Evolutionary conservation across 1,284 basidiomycete genomes (phyloP), one percentile per base, ranked within the genome.

Genomic region (Cystobasidium pallidum): DNA sequence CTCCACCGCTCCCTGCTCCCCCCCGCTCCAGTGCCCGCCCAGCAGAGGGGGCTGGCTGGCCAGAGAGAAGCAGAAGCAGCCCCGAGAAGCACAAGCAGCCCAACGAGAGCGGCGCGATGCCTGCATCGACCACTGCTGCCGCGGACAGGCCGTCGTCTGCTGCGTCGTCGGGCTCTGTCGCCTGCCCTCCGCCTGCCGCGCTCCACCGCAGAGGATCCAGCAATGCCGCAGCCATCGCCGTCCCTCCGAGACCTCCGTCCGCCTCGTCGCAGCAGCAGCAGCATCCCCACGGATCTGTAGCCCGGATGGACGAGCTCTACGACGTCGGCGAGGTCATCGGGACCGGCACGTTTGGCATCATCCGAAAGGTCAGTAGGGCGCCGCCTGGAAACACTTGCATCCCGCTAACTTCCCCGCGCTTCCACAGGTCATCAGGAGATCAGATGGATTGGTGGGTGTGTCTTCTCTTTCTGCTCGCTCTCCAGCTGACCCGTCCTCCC

Each of bases 281-380:
- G 51, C 64, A 71, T 30, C 51, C 58, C 24, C 68, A 71, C 36
- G 68, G 68, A 19, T 49, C 39, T 3, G 59, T 71, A 34, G 49
- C 61, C 21, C 57, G 57, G 17, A 77, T 76, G 17, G 41, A 70
- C 6, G 73, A 71, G 19, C 85, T 87, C 72, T 96, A 95, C 80
- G 92, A 94, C 75, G 84, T 91, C 3, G 84, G 94, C 61, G 92
- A 94, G 76, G 85, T 95, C 74, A 95, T 99, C 68, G 94, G 95
- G 7, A 95, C 94, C 77, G 94, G 94, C n/a, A 92, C 91, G 11
- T 99, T 98, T 83, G 94, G 95, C 1, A 90, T 95, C 76, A 97
- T 97, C 77, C 87, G 91, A 74, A 96, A 95, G 84, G 92, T 96
- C n/a, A 84, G 88, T 34, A 19, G 26, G 26, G 0, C n/a, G n/a